Conservation (phyloP, 331 rosid genomes). For the Pyracantha coccinea region DNA sequence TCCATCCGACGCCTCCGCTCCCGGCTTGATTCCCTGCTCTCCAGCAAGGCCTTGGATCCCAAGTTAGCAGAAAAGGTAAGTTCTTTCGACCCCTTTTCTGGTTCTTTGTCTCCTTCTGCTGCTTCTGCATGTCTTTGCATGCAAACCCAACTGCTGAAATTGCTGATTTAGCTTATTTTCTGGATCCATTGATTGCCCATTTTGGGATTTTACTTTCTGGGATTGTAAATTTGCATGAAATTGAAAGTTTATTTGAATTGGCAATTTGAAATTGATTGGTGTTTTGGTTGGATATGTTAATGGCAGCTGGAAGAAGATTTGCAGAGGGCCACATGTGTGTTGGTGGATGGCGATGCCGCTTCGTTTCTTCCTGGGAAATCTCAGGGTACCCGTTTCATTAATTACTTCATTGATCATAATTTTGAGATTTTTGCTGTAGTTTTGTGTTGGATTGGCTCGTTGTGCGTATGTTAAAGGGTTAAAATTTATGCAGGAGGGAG, state of each 20-base stretch:
- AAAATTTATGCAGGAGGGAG: slow-evolving; percentile 31
- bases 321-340: slow-evolving; percentile 61
- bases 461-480: neutral
- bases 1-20: slow-evolving; percentile 60
- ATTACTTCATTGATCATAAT: neutral
- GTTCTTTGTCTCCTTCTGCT: neutral
- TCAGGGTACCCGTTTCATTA: slow-evolving; percentile 37
- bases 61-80: slow-evolving; percentile 57
- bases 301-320: slow-evolving; percentile 79
- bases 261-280: slow-evolving; percentile 4
- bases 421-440: neutral
- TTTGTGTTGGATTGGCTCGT: neutral
- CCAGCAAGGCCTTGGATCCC: slow-evolving; percentile 40
- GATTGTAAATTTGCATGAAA: neutral
- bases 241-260: no score
- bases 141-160: neutral
- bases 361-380: slow-evolving; percentile 66
- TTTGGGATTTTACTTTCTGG: neutral
- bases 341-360: slow-evolving; percentile 82
- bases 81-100: neutral
- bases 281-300: neutral
- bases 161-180: neutral
- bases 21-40: slow-evolving; percentile 43
- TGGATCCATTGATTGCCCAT: neutral
- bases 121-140: neutral